A percentile compares a stretch with the other conserved stretches of the same genome.
Conservation (phyloP, 495 filamentous ascomycete genomes). For the Penicillium turbatum region DNA sequence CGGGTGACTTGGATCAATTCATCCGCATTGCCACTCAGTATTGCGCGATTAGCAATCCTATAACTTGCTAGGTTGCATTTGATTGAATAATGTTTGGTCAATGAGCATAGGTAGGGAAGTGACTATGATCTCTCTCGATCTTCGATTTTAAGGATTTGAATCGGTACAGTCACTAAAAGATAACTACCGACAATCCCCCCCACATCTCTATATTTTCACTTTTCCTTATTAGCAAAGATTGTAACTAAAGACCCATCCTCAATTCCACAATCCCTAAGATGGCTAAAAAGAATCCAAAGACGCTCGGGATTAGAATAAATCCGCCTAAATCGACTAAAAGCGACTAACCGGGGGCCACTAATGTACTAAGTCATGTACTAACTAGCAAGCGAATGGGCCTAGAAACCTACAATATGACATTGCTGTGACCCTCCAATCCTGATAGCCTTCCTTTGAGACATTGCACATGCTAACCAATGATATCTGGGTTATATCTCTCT, state of each 20-base stretch:
- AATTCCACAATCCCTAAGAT: too few species aligned
- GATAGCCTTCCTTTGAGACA: constrained; percentile 13
- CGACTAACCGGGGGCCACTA: too few species aligned
- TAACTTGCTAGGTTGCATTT: constrained; percentile 1
- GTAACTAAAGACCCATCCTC: too few species aligned
- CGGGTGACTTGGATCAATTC: constrained; percentile 13
- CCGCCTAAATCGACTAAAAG: neutral
- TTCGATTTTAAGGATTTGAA: too few species aligned
- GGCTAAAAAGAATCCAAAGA: too few species aligned
- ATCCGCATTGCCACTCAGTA: constrained; percentile 13
- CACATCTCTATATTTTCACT: too few species aligned
- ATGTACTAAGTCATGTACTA: constrained; percentile 10
- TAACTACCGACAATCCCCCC: too few species aligned
- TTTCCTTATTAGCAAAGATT: too few species aligned
- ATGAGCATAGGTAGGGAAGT: too few species aligned
- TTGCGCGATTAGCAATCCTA: constrained; percentile 11
- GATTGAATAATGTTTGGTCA: neutral
- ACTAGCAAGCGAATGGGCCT: constrained; percentile 18
- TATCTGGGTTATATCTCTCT: neutral
- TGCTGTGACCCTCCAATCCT: constrained; percentile 14
- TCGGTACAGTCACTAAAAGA: too few species aligned
- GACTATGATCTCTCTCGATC: too few species aligned
- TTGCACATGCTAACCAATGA: constrained; percentile 17
- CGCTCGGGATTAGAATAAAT: too few species aligned
- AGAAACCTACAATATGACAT: constrained; percentile 33